These are phyloP conservation scores for Limonium bicolor DNA, from an alignment of 148 eudicot species.

Conservation along the genomic window DNA sequence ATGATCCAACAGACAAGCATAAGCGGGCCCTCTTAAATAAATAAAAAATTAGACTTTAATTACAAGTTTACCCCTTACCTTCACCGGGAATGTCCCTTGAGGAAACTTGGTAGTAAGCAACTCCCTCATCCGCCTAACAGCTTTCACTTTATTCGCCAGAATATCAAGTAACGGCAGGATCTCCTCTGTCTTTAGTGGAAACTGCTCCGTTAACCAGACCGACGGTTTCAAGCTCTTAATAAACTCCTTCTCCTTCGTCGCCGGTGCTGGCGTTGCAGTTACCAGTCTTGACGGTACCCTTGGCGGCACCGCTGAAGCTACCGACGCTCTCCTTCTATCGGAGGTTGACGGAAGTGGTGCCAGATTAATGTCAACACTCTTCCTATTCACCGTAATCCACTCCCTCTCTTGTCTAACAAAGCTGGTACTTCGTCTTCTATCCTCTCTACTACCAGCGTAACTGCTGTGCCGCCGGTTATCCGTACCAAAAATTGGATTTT, in stretches of 20 bases:
- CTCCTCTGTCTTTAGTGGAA: conserved; percentile 81
- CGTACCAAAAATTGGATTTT: conserved; percentile 42
- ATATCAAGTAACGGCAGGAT: conserved; percentile 89
- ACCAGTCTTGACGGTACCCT: conserved; percentile 16
- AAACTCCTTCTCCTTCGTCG: conserved; percentile 73
- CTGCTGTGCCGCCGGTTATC: conserved; percentile 16
- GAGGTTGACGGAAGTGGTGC: too few species aligned
- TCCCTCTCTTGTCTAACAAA: conserved; percentile 28
- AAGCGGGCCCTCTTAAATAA: too few species aligned
- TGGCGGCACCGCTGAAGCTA: conserved; percentile 5
- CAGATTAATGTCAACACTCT: conserved; percentile 58
- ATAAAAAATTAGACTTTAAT: too few species aligned
- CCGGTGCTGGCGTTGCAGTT: conserved; percentile 38
- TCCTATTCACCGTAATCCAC: conserved; percentile 42
- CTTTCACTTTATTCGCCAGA: conserved; percentile 92
- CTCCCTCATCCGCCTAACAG: conserved; percentile 80
- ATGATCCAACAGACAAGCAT: too few species aligned
- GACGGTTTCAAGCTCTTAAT: conserved; percentile 86
- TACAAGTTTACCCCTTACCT: conserved; percentile 28
- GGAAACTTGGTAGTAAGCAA: conserved; percentile 88
- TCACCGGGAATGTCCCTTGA: conserved; percentile 80
- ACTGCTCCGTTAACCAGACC: conserved; percentile 83
- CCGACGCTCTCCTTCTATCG: conserved; percentile 17
- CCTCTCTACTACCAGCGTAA: conserved; percentile 1
- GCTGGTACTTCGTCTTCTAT: conserved; percentile 1